Base-by-base conservation (phyloP, 345 rosid species). In the Gossypium thurberi region DNA sequence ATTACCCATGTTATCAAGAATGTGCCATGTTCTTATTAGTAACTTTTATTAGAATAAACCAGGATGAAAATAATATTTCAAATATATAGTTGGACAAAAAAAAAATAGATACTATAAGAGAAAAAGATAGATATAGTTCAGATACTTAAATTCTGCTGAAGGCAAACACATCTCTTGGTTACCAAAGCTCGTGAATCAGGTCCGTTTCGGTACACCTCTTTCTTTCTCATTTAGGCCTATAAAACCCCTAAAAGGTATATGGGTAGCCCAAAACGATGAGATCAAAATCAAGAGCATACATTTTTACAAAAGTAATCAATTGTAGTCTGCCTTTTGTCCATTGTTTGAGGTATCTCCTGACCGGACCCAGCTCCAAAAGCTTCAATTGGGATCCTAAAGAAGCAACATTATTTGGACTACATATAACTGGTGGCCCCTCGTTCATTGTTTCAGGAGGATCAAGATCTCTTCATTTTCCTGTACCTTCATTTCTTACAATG, bases 401-500 rank as follows among this genome's bases (percentile, higher is more conserved):
- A 48, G 3, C 58, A 50, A 28, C 59, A 28, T 26, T 15, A 17
- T 48, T 67, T 8, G 71, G 71, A 51, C 23, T 4, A 10, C 44
- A 51, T 15, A 17, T 15, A 28, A 8, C 15, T 2, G 15, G 44
- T 67, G 57, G 44, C 9, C 58, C 59, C 72, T 50, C 44, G 42
- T 13, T 28, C 46, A 69, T 28, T 69, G 46, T 69, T 28, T 69
- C 72, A 28, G 57, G 44, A 28, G 57, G 44, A 57, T 59, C 55
- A 25, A 9, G 44, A 61, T 68, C 65, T 75, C 70, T 77, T 72
- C 63, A 72, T 78, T 77, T 66, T 71, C 79, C 81, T 71, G 28
- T 40, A 23, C 42, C 6, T 56, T 56, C 7, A 52, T 52, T 17
- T 17, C 10, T 52, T 52, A 6, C 56, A 52, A 33, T 52, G 56